Conservation (phyloP, 2,329 filamentous ascomycete species). For the Xylaria sp. region DNA sequence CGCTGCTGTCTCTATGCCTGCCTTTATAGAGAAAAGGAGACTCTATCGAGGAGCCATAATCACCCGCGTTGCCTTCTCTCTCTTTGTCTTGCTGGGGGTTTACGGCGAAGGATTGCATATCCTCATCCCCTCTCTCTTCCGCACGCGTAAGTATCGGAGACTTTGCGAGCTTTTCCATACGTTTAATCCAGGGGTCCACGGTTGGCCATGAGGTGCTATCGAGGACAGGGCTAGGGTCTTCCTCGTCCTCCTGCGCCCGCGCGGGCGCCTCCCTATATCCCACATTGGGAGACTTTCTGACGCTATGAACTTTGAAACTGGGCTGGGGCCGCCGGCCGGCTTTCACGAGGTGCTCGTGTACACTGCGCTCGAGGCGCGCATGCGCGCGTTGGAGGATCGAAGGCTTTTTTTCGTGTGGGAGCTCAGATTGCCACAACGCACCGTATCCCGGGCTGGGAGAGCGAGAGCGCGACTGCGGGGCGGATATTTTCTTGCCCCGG, state of each 20-base stretch:
- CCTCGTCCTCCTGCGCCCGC: background rate
- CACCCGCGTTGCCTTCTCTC: background rate
- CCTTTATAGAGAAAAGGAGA: background rate
- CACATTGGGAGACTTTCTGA: slow-evolving; percentile 18
- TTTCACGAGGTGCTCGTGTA: slow-evolving; percentile 36
- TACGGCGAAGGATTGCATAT: background rate
- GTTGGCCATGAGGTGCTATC: too few species aligned
- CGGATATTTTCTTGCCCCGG: background rate
- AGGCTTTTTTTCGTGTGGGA: slow-evolving; percentile 26
- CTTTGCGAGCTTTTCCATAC: background rate
- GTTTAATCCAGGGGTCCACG: background rate
- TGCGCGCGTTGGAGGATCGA: slow-evolving; percentile 40
- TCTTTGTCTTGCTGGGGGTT: background rate
- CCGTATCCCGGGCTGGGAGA: slow-evolving; percentile 34
- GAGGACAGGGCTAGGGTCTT: too few species aligned
- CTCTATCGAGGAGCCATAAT: background rate
- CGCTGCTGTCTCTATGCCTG: background rate
- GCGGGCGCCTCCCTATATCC: too few species aligned
- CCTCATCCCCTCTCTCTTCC: background rate
- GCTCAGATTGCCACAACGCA: slow-evolving; percentile 35
- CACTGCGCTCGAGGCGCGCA: slow-evolving; percentile 13
- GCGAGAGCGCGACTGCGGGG: background rate
- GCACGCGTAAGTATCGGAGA: too few species aligned
- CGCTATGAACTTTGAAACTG: slow-evolving; percentile 38
- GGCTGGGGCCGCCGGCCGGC: slow-evolving; percentile 31